phyloP scores from a whole-genome alignment of 192 early-diverging fungal genomes.

The Backusella liffmaniae region DNA sequence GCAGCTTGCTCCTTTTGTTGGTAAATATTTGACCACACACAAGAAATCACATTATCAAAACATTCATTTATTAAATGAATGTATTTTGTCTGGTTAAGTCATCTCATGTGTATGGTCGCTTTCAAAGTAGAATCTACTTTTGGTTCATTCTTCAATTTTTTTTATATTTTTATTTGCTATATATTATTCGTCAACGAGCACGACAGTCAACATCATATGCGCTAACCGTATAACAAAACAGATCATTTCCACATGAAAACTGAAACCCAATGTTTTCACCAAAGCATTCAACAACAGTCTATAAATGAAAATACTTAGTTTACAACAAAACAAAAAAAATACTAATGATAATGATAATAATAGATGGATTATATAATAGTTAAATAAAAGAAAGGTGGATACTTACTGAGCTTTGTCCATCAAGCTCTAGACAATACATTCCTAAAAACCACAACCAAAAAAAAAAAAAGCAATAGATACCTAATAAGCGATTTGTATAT shows the following conservation, averaged over 20 bases:
- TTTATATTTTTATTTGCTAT: background rate
- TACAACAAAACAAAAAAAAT: background rate
- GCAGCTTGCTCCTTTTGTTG: background rate
- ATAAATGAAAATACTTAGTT: background rate
- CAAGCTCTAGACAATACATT: slow-evolving; percentile 7
- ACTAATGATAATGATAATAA: too few relatives aligned
- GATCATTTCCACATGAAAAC: background rate
- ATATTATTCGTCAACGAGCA: background rate
- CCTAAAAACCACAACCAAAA: background rate
- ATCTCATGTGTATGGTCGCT: background rate
- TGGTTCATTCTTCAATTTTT: background rate
- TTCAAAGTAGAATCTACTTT: background rate
- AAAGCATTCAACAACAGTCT: background rate
- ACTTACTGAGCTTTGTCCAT: background rate
- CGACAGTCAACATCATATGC: slow-evolving; percentile 9
- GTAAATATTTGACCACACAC: background rate
- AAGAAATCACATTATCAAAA: background rate
- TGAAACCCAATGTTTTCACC: slow-evolving; percentile 10
- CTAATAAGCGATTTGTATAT: background rate
- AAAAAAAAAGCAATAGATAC: background rate
- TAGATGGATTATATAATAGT: background rate
- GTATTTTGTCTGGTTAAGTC: background rate
- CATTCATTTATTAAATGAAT: background rate
- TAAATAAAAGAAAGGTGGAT: background rate
- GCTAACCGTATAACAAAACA: slow-evolving; percentile 3